Evolutionary conservation across 2,329 filamentous ascomycete species (phyloP), one percentile per base, ranked within the genome.

Genomic region (Fusarium kyushuense): DNA sequence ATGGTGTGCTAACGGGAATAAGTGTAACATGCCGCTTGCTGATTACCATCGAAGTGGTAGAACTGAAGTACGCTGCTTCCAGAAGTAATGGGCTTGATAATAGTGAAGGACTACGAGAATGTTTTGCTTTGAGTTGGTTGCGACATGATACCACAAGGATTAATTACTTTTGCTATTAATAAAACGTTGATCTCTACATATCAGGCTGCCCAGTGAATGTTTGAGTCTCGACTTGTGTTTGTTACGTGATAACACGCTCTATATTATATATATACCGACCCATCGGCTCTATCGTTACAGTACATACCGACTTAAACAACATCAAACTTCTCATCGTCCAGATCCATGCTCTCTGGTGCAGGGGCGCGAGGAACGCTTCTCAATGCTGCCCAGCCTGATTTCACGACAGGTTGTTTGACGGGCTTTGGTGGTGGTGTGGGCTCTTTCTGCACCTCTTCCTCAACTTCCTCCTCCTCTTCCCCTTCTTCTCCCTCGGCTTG

Each of bases 281-380:
- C 17, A 30, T 25, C n/a, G 40, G 10, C 25, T 69, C 56, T 70
- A 58, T 58, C 41, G 52, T 68, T 57, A 53, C 58, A 58, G n/a
- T 46, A 29, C 36, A 25, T 29, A 8, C 14, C 41, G 9, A 11
- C 48, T 53, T 60, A 72, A 23, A 75, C 75, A 57, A 79, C 71
- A 23, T 79, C 77, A 64, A 79, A 79, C 62, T 74, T 75, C 47
- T 74, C 71, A 11, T 73, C 72, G 8, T 78, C 76, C 51, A 76
- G 46, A 40, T 79, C 78, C 73, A 77, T 72, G 23, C 75, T 75
- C 27, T 72, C 70, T 27, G 68, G 58, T n/a, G 51, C 54, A 35
- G 69, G 61, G 5, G 60, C 58, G 48, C 65, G 70, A 16, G 56
- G 69, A 9, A 69, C 63, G 13, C 67, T 73, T 42, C 74, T 64